These are phyloP conservation scores for Spergularia marina DNA, from an alignment of 148 eudicot species.

Conservation along the genomic window DNA sequence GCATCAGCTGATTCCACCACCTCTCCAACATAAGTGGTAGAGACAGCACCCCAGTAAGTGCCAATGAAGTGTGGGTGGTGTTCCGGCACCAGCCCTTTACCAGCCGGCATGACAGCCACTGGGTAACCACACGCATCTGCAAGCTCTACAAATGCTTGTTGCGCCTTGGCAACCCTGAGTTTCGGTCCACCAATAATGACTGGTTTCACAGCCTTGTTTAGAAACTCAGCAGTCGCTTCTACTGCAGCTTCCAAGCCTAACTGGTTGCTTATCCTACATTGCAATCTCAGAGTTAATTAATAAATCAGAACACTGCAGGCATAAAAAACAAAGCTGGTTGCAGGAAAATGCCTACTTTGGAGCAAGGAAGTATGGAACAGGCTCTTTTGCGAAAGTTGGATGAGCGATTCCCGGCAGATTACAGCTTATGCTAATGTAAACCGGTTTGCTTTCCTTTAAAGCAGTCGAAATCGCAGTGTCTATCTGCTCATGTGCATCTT, in stretches of 20 bases:
- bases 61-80: constrained; percentile 68
- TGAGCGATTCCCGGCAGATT: constrained; percentile 71
- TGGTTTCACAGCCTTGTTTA: constrained; percentile 83
- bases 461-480: constrained; percentile 86
- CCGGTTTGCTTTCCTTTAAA: constrained; percentile 79
- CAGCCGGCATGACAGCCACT: constrained; percentile 68
- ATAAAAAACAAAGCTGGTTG: background rate
- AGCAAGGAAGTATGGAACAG: constrained; percentile 65
- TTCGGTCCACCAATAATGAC: constrained; percentile 70
- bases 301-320: background rate
- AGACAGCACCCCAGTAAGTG: constrained; percentile 88
- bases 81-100: constrained; percentile 72
- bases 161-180: constrained; percentile 64
- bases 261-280: constrained; percentile 61
- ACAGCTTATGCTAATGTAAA: constrained; percentile 70
- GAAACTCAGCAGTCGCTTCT: constrained; percentile 62
- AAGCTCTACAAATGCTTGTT: constrained; percentile 56
- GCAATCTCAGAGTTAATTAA: background rate
- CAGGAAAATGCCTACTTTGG: constrained; percentile 45
- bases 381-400: constrained; percentile 66
- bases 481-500: constrained; percentile 74
- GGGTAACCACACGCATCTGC: constrained; percentile 77
- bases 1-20: constrained; percentile 87
- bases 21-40: constrained; percentile 63
- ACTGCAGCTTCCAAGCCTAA: constrained; percentile 75